Evolutionary conservation across 2,329 filamentous ascomycete genomes (phyloP).

Genomic region (Calonectria montana): DNA sequence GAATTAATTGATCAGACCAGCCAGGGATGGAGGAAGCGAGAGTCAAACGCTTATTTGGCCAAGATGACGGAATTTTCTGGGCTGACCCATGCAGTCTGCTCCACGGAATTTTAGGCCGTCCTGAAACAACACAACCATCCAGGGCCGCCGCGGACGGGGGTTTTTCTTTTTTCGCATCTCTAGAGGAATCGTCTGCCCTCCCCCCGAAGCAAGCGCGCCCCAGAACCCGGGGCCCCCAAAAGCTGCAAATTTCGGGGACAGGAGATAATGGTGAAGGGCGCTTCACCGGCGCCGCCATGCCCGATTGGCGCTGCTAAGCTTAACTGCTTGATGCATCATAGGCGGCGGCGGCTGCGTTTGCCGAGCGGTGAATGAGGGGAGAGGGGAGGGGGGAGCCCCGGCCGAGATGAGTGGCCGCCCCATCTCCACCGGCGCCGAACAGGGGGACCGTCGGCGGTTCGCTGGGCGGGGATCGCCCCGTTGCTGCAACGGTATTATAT

Average conservation of each 20-base stretch:
- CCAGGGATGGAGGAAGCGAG: not conserved
- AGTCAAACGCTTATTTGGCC: conserved; percentile 1
- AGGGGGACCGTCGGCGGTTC: not conserved
- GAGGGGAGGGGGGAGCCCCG: not conserved
- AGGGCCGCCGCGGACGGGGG: conserved; percentile 1
- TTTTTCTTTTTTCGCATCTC: not conserved
- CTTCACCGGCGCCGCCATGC: not conserved
- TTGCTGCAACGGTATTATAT: not conserved
- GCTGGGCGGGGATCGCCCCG: not conserved
- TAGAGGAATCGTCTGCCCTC: not conserved
- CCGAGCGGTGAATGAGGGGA: not conserved
- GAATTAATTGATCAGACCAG: conserved; percentile 22
- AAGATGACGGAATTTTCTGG: not conserved
- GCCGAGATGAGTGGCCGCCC: not conserved
- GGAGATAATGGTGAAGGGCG: not conserved
- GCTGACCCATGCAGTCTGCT: not conserved
- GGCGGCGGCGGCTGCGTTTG: not conserved
- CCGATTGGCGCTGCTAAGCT: conserved; percentile 7
- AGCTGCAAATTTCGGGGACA: not conserved
- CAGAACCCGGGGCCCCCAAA: not conserved
- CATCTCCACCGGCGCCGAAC: not conserved
- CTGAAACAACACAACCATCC: conserved; percentile 13
- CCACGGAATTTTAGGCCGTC: not conserved
- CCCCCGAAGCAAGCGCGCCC: not conserved
- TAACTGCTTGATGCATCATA: conserved; percentile 1